Evolutionary conservation across 2,329 filamentous ascomycete species (phyloP).

Genomic region (Penicillium sp.): DNA sequence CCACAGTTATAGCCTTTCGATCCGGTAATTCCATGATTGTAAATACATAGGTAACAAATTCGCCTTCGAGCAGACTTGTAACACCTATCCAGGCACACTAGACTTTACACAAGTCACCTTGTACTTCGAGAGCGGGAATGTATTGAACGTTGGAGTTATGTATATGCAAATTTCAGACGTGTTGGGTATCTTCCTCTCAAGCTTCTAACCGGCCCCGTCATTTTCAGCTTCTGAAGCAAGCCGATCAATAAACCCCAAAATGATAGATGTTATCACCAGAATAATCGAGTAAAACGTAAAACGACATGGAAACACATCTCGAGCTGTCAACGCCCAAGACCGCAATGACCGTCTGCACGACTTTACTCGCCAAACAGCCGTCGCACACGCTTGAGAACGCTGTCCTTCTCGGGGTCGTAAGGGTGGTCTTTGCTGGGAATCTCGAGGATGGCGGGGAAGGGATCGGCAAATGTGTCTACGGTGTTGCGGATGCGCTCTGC

Average conservation of each 20-base stretch:
- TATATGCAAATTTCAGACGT: slow-evolving; percentile 17
- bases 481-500: slow-evolving; percentile 88
- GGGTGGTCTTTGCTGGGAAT: slow-evolving; percentile 99
- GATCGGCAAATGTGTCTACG: slow-evolving; percentile 86
- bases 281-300: slow-evolving; percentile 4
- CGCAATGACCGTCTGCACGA: background rate
- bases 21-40: background rate
- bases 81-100: no score
- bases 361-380: slow-evolving; percentile 59
- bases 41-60: background rate
- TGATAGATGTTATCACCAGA: slow-evolving; percentile 1
- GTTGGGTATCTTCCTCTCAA: slow-evolving; percentile 24
- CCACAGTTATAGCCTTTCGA: background rate
- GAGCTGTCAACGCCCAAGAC: slow-evolving; percentile 5
- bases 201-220: slow-evolving; percentile 8
- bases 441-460: slow-evolving; percentile 93
- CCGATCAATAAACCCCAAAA: slow-evolving; percentile 1
- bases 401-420: slow-evolving; percentile 98
- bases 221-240: slow-evolving; percentile 2
- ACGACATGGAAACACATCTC: slow-evolving; percentile 4
- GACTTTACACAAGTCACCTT: background rate
- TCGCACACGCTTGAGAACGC: slow-evolving; percentile 81
- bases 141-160: background rate
- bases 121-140: background rate
- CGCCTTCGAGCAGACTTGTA: no score